These are phyloP conservation scores for Candida argentea DNA, from an alignment of 805 yeast species.

Conservation along the genomic window DNA sequence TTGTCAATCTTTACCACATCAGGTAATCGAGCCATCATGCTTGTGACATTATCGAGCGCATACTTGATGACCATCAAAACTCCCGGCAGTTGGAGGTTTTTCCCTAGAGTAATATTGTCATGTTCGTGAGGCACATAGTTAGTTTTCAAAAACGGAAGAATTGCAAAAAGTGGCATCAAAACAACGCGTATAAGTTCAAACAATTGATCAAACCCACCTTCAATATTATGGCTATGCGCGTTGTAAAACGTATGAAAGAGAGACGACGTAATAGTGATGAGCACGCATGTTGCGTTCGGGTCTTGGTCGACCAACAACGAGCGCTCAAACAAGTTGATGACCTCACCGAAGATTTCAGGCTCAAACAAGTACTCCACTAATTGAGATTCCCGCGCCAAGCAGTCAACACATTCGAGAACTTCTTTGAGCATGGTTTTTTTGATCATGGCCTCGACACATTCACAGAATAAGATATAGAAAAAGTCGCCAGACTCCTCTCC, in stretches of 20 bases:
- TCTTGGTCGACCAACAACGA: conserved; percentile 52
- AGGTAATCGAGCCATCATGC: conserved; percentile 57
- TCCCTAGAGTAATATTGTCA: conserved; percentile 16
- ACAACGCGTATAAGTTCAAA: conserved; percentile 72
- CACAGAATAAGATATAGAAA: conserved; percentile 72
- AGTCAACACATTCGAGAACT: conserved; percentile 37
- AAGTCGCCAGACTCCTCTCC: conserved; percentile 53
- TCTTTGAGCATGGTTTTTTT: conserved; percentile 35
- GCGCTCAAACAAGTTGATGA: conserved; percentile 67
- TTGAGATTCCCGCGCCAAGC: conserved; percentile 46
- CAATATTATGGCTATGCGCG: conserved; percentile 33
- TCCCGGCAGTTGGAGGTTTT: conserved; percentile 19
- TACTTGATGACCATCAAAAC: conserved; percentile 38
- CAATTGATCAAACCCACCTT: conserved; percentile 58
- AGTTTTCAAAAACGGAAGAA: conserved; percentile 50
- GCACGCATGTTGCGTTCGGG: conserved; percentile 46
- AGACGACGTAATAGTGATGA: conserved; percentile 25
- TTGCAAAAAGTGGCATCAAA: conserved; percentile 49
- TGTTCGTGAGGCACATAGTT: conserved; percentile 24
- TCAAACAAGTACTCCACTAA: conserved; percentile 52
- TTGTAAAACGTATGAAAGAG: conserved; percentile 18
- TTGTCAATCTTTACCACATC: conserved; percentile 60
- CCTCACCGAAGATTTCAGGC: conserved; percentile 63
- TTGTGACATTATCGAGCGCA: conserved; percentile 43
- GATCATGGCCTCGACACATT: conserved; percentile 68